Evolutionary conservation across 441 rosid species (phyloP), one percentile per base, ranked within the genome.

Genomic region (Mallotus repandus): DNA sequence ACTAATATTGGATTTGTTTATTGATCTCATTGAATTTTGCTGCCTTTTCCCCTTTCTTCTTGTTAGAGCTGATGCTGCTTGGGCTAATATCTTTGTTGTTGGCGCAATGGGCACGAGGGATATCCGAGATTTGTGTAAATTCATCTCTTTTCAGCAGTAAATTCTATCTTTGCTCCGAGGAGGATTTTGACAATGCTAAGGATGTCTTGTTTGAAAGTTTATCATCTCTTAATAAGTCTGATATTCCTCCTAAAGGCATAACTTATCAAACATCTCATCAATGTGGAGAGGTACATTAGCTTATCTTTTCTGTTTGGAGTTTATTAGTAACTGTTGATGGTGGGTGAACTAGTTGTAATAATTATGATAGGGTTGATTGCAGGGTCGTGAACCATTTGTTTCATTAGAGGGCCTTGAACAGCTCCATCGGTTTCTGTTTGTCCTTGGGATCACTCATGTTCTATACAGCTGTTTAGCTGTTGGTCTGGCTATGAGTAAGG

Each of bases 401-500:
- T 95, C 98, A 12, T 77, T 85, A 2, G 92, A 90, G 79, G 94
- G 96, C 15, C 94, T 95, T 0, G 91, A 91, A 84, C 96, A 95
- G 79, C 99, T 95, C 78, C 91, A 91, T 75, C 90, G 95, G 66
- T 95, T 95, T 78, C 78, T 95, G 35, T 95, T 95, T 72, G 97
- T 95, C 73, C 91, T 95, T 16, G 98, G 98, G 66, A 86, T 89
- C 70, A 92, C 91, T 82, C 99, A 95, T 82, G 96, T 93, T 72
- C 78, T 95, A 41, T 92, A 95, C 71, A 95, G 99, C 75, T 92
- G 91, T 60, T 76, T 95, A 81, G 90, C 97, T 43, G 97, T 95
- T 70, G 99, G 87, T 79, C 85, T 93, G 72, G 95, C 98, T 56
- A 89, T 93, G 98, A 89, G 92, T 86, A 93, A 93, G 99, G 99